Evolutionary conservation across 306 rosid genomes (phyloP).

Genomic region (Begonia loranthoides): DNA sequence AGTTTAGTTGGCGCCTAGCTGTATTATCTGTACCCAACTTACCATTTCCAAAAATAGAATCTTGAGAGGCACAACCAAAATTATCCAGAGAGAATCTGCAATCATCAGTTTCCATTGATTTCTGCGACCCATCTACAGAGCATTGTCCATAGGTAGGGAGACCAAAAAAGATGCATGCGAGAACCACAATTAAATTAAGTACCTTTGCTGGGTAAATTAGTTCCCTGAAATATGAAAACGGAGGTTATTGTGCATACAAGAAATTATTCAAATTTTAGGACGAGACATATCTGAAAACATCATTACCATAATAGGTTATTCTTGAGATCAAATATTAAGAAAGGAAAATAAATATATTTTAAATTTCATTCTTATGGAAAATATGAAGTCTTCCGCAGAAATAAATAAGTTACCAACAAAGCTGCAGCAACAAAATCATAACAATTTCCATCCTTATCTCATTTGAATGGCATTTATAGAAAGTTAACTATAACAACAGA

Average conservation of each 20-base stretch:
- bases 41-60: constrained; percentile 19
- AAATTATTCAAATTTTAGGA: background rate
- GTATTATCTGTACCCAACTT: constrained; percentile 19
- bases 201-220: constrained; percentile 20
- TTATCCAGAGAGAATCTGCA: constrained; percentile 24
- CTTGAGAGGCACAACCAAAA: constrained; percentile 22
- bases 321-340: background rate
- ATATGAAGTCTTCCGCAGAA: too few species aligned
- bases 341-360: background rate
- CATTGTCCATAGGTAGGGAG: constrained; percentile 33
- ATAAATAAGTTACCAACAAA: too few species aligned
- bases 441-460: too few species aligned
- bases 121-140: constrained; percentile 27
- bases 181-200: constrained; percentile 31
- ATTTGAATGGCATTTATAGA: too few species aligned
- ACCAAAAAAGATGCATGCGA: constrained; percentile 27
- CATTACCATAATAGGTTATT: constrained; percentile 1
- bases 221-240: constrained; percentile 43
- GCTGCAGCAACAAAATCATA: too few species aligned
- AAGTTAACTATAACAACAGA: too few species aligned
- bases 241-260: background rate
- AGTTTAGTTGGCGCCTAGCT: constrained; percentile 13
- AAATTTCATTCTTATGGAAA: too few species aligned
- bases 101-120: constrained; percentile 32
- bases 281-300: constrained; percentile 7